phyloP scores from a whole-genome alignment of 2,329 filamentous ascomycete species.

The Aspergillus caelatus region DNA sequence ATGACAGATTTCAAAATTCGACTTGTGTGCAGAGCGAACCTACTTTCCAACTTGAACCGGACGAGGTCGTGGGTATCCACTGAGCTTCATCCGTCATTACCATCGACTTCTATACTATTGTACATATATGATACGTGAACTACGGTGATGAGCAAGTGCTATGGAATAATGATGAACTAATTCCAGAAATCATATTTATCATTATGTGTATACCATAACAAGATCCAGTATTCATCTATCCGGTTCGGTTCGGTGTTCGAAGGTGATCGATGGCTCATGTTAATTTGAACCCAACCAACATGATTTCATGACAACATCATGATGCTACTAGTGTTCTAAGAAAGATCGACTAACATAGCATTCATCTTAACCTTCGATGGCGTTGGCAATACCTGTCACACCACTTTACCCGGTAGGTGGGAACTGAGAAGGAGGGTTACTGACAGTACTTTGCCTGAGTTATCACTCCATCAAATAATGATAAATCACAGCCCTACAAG shows the following conservation, averaged over 20 bases:
- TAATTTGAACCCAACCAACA: not conserved
- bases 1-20: not conserved
- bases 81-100: not conserved
- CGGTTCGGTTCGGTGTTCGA: no score
- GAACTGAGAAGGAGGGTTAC: not conserved
- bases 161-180: rapidly evolving
- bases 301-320: not conserved
- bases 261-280: not conserved
- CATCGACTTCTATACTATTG: not conserved
- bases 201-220: not conserved
- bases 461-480: not conserved
- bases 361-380: not conserved
- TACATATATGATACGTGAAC: not conserved
- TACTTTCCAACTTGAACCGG: not conserved
- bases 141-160: not conserved
- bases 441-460: not conserved
- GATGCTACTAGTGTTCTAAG: not conserved
- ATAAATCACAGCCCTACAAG: no score
- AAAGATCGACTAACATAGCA: no score
- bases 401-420: not conserved
- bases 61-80: not conserved
- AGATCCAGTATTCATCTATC: not conserved
- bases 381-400: not conserved
- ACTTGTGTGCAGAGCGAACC: not conserved
- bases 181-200: not conserved